These are phyloP conservation scores for Plicaturopsis crispa DNA, from an alignment of 768 basidiomycete species.

Conservation along the genomic window DNA sequence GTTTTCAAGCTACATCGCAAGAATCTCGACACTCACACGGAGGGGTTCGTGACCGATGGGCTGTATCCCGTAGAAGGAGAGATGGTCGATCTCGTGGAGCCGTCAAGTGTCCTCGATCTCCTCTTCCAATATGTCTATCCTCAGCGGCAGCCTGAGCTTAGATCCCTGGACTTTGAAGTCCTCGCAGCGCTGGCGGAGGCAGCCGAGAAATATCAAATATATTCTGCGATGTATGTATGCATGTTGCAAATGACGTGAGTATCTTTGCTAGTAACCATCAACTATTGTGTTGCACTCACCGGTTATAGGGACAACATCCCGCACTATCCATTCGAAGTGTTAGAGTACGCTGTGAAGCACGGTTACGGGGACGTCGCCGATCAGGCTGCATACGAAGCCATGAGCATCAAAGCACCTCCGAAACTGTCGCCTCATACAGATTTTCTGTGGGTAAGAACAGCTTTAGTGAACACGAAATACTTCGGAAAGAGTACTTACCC, in stretches of 20 bases:
- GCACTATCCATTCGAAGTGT: constrained; percentile 11
- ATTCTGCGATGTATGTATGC: constrained; percentile 19
- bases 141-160: constrained; percentile 14
- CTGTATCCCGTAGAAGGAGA: constrained; percentile 15
- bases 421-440: not conserved
- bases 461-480: not conserved
- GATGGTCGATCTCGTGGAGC: constrained; percentile 17
- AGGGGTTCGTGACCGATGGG: constrained; percentile 9
- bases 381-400: constrained; percentile 8
- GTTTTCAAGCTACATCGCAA: constrained; percentile 7
- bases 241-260: constrained; percentile 18
- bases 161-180: constrained; percentile 8
- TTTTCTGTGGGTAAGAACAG: not conserved
- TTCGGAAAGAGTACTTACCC: not conserved
- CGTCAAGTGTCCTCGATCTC: constrained; percentile 12
- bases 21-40: constrained; percentile 10
- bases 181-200: constrained; percentile 20
- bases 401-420: not conserved
- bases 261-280: not conserved
- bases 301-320: not conserved
- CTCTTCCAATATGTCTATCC: constrained; percentile 22
- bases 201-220: constrained; percentile 25
- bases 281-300: not conserved
- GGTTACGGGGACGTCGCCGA: constrained; percentile 16
- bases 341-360: constrained; percentile 19